Percentiles rank a stretch among this genome's conserved stretches.
phyloP scores from a whole-genome alignment of 2,329 filamentous ascomycete genomes.

The Penicillium aurantiogriseum region DNA sequence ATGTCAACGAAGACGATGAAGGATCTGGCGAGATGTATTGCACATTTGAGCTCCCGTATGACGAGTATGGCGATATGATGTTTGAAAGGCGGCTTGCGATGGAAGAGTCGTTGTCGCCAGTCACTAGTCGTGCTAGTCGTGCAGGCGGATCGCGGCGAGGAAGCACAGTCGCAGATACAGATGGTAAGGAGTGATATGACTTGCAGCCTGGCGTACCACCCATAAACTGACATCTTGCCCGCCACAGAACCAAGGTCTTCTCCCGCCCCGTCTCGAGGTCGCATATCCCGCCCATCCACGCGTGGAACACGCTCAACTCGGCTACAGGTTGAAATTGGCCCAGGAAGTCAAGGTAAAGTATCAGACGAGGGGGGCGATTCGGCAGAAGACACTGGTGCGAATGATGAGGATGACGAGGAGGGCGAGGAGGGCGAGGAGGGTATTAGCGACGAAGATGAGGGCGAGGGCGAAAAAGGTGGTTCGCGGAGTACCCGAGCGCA shows the following conservation, averaged over 20 bases:
- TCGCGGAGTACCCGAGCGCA: conserved; percentile 41
- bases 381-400: conserved; percentile 35
- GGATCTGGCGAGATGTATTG: conserved; percentile 57
- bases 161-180: conserved; percentile 49
- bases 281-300: conserved; percentile 34
- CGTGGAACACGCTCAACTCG: conserved; percentile 40
- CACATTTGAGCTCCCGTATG: conserved; percentile 63
- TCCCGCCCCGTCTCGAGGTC: conserved; percentile 42
- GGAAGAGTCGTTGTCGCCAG: conserved; percentile 45
- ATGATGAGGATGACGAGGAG: conserved; percentile 42
- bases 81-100: conserved; percentile 47
- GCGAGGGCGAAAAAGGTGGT: conserved; percentile 35
- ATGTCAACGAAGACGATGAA: conserved; percentile 56
- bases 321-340: conserved; percentile 41
- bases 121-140: conserved; percentile 29
- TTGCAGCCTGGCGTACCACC: neutral
- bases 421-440: conserved; percentile 41
- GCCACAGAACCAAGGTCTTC: conserved; percentile 44
- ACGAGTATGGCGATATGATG: conserved; percentile 50
- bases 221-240: conserved; percentile 3
- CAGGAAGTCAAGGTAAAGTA: conserved; percentile 28
- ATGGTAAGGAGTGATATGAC: conserved; percentile 37
- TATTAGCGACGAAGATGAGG: conserved; percentile 39
- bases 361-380: conserved; percentile 42
- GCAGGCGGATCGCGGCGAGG: conserved; percentile 39